A percentile compares a stretch with the other conserved stretches of the same genome.
phyloP scores from a whole-genome alignment of 768 basidiomycete species.

The Serpula lacrymans region DNA sequence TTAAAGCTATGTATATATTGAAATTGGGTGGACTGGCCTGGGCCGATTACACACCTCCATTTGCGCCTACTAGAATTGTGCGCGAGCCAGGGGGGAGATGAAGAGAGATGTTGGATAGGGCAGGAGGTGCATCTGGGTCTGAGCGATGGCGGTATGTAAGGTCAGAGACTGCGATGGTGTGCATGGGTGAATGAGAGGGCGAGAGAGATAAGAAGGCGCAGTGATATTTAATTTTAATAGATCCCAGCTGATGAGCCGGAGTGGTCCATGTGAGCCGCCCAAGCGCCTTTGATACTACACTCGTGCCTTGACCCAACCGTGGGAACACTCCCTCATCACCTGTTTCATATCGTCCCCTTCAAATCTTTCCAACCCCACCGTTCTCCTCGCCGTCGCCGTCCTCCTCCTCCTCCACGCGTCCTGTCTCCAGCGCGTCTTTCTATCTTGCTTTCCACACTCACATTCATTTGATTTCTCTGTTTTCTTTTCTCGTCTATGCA shows the following conservation, averaged over 20 bases:
- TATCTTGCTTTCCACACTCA: constrained; percentile 21
- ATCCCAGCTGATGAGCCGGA: too few species aligned
- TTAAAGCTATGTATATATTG: constrained; percentile 1
- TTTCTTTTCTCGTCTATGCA: constrained; percentile 25
- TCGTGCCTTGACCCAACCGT: too few species aligned
- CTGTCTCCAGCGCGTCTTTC: constrained; percentile 12
- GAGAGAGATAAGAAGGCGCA: too few species aligned
- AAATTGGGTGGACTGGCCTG: constrained; percentile 2
- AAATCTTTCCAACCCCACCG: constrained; percentile 1
- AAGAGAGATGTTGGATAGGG: constrained; percentile 65
- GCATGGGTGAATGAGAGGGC: background rate
- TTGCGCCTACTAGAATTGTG: constrained; percentile 87
- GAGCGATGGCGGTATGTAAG: constrained; percentile 56
- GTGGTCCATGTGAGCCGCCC: too few species aligned
- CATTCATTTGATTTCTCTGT: constrained; percentile 32
- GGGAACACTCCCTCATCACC: constrained; percentile 1
- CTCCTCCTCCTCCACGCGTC: constrained; percentile 10
- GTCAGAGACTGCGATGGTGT: constrained; percentile 35
- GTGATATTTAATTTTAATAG: too few species aligned
- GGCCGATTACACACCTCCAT: constrained; percentile 72
- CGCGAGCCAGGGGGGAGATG: constrained; percentile 71
- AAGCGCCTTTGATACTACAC: too few species aligned
- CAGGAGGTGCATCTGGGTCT: constrained; percentile 35
- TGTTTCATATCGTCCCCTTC: background rate
- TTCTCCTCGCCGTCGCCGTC: constrained; percentile 6